Evolutionary conservation across 139 green algal species (phyloP), one percentile per base, ranked within the genome.

Genomic region (Micromonas pusilla): DNA sequence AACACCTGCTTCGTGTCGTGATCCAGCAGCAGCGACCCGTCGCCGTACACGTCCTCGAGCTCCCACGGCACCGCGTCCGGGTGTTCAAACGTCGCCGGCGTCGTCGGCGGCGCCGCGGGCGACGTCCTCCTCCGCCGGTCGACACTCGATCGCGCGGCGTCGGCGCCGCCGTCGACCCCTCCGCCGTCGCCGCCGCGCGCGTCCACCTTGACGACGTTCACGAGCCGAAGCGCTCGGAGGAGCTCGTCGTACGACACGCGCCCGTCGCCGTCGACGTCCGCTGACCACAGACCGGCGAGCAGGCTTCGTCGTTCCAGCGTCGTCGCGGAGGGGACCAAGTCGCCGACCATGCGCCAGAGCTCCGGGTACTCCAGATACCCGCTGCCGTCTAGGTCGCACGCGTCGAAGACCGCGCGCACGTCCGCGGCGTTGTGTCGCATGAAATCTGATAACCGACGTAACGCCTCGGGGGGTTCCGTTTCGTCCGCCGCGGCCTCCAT

Each of bases 331-430:
- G 95, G 91, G 6, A 91, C 91, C 45, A 96, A 79, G 85, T 95
- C 95, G 19, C 89, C 94, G 91, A 96, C 96, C n/a, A 96, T 90
- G 82, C 97, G 93, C 70, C 92, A 81, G 83, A 97, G 83, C 93
- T 97, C 93, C 57, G 90, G 91, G n/a, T 92, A 92, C 9, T 90
- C 95, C 68, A 97, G 97, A 81, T 93, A 96, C 39, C 93, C 93
- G 83, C 97, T 97, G 80, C 92, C 92, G 81, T 98, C 93, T 86
- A 97, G 97, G 79, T 97, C 93, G 86, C 97, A 97, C 57, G 97
- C 93, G 86, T 96, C 97, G 90, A 98, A 98, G 0, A 93, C 93
- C 84, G 97, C 92, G 13, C 87, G 85, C 89, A 97, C 93, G 70
- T 97, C 93, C 83, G 97, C 93, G 53, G 91, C 90, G 68, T 68